Conservation (phyloP, 768 basidiomycete species). For the Lactarius sp. region DNA sequence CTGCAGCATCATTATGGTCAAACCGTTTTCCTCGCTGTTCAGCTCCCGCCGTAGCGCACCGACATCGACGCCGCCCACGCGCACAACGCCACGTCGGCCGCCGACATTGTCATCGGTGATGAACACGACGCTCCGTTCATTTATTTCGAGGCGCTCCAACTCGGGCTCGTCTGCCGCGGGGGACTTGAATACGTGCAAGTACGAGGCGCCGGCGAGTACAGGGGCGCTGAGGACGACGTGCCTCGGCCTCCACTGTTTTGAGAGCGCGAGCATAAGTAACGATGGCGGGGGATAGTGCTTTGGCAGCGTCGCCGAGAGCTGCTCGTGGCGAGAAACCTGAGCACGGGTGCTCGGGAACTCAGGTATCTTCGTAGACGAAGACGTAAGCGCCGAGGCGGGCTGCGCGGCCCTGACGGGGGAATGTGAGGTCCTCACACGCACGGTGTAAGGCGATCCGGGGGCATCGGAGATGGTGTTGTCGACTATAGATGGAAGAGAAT, state of each 20-base stretch:
- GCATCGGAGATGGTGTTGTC: slow-evolving; percentile 1
- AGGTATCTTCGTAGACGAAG: slow-evolving; percentile 36
- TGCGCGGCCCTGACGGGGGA: not conserved
- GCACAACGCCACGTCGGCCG: slow-evolving; percentile 51
- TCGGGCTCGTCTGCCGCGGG: slow-evolving; percentile 56
- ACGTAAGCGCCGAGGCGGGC: slow-evolving; percentile 14
- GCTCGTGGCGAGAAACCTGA: slow-evolving; percentile 47
- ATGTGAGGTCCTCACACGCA: slow-evolving; percentile 6
- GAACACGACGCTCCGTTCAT: slow-evolving; percentile 70
- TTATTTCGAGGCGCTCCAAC: slow-evolving; percentile 69
- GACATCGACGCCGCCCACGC: slow-evolving; percentile 61
- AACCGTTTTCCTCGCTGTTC: slow-evolving; percentile 43
- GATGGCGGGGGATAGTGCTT: slow-evolving; percentile 65
- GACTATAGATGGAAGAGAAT: not conserved
- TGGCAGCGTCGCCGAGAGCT: slow-evolving; percentile 50
- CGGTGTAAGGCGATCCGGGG: slow-evolving; percentile 8
- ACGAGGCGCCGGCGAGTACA: slow-evolving; percentile 39
- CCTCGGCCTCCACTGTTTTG: slow-evolving; percentile 67
- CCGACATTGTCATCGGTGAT: slow-evolving; percentile 54
- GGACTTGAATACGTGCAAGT: slow-evolving; percentile 73
- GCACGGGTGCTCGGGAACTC: slow-evolving; percentile 57
- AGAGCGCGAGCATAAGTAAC: slow-evolving; percentile 65
- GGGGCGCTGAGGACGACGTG: slow-evolving; percentile 49
- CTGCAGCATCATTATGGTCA: slow-evolving; percentile 67
- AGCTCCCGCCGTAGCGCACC: slow-evolving; percentile 37